Percentiles rank a stretch among this genome's conserved stretches.
Conservation (phyloP, 768 basidiomycete genomes). For the Tylopilus felleus region DNA sequence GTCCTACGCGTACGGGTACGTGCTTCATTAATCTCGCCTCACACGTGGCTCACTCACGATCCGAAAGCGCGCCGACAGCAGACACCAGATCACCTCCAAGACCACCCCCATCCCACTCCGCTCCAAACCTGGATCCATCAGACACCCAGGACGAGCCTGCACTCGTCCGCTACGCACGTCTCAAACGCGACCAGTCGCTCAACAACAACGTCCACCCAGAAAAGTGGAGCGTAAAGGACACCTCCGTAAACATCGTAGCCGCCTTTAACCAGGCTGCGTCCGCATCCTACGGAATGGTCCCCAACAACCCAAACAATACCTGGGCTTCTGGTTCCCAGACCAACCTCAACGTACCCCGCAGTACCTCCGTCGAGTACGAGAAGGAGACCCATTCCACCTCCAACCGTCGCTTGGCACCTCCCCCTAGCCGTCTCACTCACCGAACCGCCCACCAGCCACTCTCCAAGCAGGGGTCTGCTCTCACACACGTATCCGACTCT, state of each 20-base stretch:
- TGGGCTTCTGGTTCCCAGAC: constrained; percentile 64
- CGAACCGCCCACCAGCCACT: constrained; percentile 40
- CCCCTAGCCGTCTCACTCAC: constrained; percentile 48
- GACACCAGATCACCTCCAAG: constrained; percentile 60
- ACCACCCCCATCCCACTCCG: constrained; percentile 31
- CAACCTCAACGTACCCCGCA: constrained; percentile 53
- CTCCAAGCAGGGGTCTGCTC: constrained; percentile 49
- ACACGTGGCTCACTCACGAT: constrained; percentile 8
- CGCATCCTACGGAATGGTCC: constrained; percentile 38
- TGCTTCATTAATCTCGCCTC: constrained; percentile 1
- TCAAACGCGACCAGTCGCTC: constrained; percentile 41
- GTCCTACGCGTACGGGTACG: constrained; percentile 73
- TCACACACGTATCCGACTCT: constrained; percentile 62
- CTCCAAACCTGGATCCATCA: constrained; percentile 38
- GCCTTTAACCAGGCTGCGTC: constrained; percentile 73
- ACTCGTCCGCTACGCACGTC: constrained; percentile 45
- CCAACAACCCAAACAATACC: constrained; percentile 53
- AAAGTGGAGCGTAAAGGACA: constrained; percentile 75
- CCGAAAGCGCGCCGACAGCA: constrained; percentile 51
- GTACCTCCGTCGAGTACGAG: constrained; percentile 81
- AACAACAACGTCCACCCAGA: constrained; percentile 47
- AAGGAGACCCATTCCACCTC: constrained; percentile 54
- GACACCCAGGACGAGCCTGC: constrained; percentile 45
- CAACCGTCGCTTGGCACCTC: constrained; percentile 57
- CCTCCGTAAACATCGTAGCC: constrained; percentile 81